Percentiles rank a stretch among this genome's conserved stretches.
These are phyloP conservation scores for Crotalaria pallida DNA, from an alignment of 306 rosid genomes.

Conservation along the genomic window DNA sequence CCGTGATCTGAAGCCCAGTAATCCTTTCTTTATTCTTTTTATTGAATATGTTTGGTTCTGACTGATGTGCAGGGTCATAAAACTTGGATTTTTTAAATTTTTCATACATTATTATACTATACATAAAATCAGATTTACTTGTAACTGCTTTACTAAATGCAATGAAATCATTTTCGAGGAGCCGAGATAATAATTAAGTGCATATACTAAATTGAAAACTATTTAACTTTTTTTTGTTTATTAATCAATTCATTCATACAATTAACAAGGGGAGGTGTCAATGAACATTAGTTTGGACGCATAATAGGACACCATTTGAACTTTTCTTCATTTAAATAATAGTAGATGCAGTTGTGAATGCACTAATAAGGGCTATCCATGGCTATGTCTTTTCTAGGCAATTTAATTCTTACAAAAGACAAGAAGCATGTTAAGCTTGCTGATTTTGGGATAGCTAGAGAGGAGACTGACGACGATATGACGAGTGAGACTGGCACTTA, in stretches of 20 bases:
- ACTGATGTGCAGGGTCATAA: neutral
- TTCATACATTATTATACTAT: neutral
- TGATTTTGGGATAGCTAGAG: slow-evolving; percentile 52
- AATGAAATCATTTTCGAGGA: neutral
- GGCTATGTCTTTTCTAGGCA: slow-evolving; percentile 23
- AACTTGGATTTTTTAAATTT: neutral
- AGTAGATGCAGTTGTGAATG: neutral
- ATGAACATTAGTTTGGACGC: neutral
- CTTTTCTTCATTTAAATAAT: neutral
- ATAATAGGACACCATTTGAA: neutral
- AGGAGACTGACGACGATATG: slow-evolving; percentile 37
- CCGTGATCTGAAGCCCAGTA: slow-evolving; percentile 53
- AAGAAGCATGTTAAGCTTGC: slow-evolving; percentile 36
- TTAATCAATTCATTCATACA: neutral
- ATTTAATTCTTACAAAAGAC: slow-evolving; percentile 45
- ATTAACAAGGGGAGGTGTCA: neutral
- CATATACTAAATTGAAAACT: neutral
- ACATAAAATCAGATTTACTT: neutral
- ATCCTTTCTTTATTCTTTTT: neutral
- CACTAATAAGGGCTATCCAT: neutral
- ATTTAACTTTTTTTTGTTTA: neutral
- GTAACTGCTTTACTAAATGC: neutral
- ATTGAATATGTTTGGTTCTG: neutral
- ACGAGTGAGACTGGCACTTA: slow-evolving; percentile 54
- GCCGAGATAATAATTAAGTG: neutral